These are phyloP conservation scores for Nyctanthes arbortristis DNA, from an alignment of 257 asterid species.

Conservation along the genomic window DNA sequence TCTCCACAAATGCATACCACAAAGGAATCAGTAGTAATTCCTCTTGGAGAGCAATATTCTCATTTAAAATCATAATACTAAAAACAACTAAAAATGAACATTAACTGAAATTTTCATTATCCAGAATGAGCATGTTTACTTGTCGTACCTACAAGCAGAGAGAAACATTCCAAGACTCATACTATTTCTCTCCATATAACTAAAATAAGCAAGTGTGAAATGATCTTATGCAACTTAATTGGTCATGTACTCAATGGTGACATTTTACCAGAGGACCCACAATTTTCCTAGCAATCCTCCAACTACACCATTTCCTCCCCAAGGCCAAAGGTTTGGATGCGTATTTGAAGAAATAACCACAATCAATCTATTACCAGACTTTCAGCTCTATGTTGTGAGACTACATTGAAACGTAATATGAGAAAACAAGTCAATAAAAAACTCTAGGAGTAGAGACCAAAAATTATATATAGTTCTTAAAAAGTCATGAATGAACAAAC, in stretches of 20 bases:
- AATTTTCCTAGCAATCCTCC: neutral
- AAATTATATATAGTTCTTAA: neutral
- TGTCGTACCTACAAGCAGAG: no score
- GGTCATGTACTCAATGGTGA: neutral
- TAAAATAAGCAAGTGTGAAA: neutral
- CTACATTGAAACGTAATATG: no score
- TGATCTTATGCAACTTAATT: neutral
- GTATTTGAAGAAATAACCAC: neutral
- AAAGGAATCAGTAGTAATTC: neutral
- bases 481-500: neutral
- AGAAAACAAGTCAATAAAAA: no score
- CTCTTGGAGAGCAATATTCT: neutral
- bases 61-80: neutral
- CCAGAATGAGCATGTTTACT: no score
- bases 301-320: neutral
- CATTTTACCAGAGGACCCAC: neutral
- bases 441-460: neutral
- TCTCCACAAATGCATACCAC: neutral
- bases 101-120: no score
- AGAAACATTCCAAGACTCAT: no score
- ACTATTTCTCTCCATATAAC: no score
- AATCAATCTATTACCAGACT: neutral
- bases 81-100: neutral
- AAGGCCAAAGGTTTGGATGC: neutral
- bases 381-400: neutral